These are phyloP conservation scores for Paraconiothyrium brasiliense DNA, from an alignment of 2,329 filamentous ascomycete genomes.

Conservation along the genomic window DNA sequence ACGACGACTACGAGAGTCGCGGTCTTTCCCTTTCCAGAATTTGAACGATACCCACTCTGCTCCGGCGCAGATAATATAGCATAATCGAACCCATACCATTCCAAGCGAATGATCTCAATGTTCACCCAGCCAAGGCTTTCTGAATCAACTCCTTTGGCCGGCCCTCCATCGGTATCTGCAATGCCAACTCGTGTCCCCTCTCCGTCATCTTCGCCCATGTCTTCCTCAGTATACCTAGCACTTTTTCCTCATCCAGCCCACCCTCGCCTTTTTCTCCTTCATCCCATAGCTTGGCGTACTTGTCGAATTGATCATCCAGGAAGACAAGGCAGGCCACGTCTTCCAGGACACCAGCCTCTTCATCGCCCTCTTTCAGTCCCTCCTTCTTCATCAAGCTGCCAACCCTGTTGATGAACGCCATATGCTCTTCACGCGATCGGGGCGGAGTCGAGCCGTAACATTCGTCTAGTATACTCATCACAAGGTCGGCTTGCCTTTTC, in stretches of 20 bases:
- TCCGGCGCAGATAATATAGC: constrained; percentile 8
- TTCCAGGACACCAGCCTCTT: constrained; percentile 79
- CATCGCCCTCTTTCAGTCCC: constrained; percentile 68
- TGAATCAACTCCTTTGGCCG: constrained; percentile 39
- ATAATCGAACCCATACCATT: constrained; percentile 10
- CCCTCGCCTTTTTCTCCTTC: constrained; percentile 57
- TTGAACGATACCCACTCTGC: constrained; percentile 9
- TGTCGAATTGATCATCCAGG: constrained; percentile 85
- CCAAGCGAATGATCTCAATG: not conserved
- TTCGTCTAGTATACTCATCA: constrained; percentile 61
- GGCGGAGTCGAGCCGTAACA: constrained; percentile 52
- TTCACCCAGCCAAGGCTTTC: constrained; percentile 44
- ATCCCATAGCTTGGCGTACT: constrained; percentile 58
- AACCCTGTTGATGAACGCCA: constrained; percentile 68
- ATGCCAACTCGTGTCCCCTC: constrained; percentile 45
- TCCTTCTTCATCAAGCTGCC: constrained; percentile 82
- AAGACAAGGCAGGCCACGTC: constrained; percentile 90
- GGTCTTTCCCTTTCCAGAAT: not conserved
- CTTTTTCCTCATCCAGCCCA: constrained; percentile 79
- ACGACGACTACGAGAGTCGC: not conserved
- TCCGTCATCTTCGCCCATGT: constrained; percentile 54
- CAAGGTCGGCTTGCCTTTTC: constrained; percentile 74
- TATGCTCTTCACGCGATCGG: constrained; percentile 20
- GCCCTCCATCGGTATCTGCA: constrained; percentile 46
- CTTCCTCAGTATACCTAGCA: constrained; percentile 61